Percentiles rank a stretch among this genome's conserved stretches.
Conservation (phyloP, 805 yeast genomes). For the Saccharomycopsis lassenensis region DNA sequence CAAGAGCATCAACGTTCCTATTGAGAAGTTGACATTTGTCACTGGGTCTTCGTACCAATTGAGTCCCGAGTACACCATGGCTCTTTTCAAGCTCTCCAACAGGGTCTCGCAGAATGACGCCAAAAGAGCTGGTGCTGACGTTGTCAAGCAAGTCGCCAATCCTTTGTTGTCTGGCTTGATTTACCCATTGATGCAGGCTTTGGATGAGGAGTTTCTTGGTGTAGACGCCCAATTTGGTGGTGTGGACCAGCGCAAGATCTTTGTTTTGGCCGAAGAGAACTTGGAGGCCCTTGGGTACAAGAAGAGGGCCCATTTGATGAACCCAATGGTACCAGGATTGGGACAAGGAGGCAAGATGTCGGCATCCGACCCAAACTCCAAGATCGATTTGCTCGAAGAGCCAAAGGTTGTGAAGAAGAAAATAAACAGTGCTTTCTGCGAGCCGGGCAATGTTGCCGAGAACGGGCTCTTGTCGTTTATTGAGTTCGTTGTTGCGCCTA, state of each 20-base stretch:
- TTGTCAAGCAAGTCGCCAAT: conserved; percentile 92
- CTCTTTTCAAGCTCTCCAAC: conserved; percentile 77
- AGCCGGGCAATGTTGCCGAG: conserved; percentile 86
- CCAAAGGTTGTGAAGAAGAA: conserved; percentile 85
- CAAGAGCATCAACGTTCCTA: conserved; percentile 79
- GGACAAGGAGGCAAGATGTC: conserved; percentile 98
- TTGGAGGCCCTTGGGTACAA: conserved; percentile 81
- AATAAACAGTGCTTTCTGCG: conserved; percentile 85
- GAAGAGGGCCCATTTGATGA: conserved; percentile 97
- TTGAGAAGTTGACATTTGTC: conserved; percentile 75
- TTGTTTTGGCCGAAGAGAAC: conserved; percentile 93
- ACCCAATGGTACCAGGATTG: conserved; percentile 97
- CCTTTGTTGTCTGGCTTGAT: conserved; percentile 89
- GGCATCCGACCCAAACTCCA: conserved; percentile 97
- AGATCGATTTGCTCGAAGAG: conserved; percentile 85
- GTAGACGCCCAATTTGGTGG: conserved; percentile 98
- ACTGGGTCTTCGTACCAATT: conserved; percentile 88
- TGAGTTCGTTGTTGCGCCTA: conserved; percentile 76
- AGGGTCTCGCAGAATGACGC: conserved; percentile 90
- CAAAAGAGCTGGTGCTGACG: conserved; percentile 98
- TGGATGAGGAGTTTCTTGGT: conserved; percentile 83
- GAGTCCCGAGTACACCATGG: conserved; percentile 70
- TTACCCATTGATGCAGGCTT: conserved; percentile 97
- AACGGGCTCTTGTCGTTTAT: conserved; percentile 85
- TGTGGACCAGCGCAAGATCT: conserved; percentile 96